Percentiles rank a stretch among this genome's conserved stretches.
phyloP scores from a whole-genome alignment of 192 early-diverging fungal genomes.

The Rhizoclosmatium sp. region DNA sequence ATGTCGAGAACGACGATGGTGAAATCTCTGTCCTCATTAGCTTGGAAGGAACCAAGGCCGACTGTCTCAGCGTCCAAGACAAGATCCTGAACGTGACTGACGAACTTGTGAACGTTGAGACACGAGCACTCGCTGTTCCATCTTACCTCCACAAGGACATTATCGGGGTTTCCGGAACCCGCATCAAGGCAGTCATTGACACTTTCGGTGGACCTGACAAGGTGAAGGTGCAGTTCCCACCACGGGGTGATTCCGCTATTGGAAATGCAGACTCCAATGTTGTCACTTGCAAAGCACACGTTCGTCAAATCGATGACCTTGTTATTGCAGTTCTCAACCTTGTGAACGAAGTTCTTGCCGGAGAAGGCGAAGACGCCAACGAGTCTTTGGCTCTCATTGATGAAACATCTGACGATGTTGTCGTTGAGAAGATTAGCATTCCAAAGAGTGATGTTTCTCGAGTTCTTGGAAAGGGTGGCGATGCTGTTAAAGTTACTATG shows the following conservation, averaged over 20 bases:
- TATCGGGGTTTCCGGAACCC: conserved; percentile 80
- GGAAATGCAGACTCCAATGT: conserved; percentile 39
- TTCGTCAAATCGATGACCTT: conserved; percentile 31
- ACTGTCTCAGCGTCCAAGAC: conserved; percentile 46
- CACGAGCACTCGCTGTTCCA: conserved; percentile 70
- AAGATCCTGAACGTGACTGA: conserved; percentile 53
- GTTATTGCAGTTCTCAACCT: conserved; percentile 36
- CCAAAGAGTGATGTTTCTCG: conserved; percentile 49
- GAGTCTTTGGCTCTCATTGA: conserved; percentile 8
- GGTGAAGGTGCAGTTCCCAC: conserved; percentile 58
- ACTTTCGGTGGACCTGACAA: conserved; percentile 54
- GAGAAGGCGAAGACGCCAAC: background rate
- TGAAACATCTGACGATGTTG: conserved; percentile 6
- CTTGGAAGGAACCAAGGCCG: conserved; percentile 52
- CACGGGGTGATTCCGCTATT: conserved; percentile 35
- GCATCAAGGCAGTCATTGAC: conserved; percentile 73
- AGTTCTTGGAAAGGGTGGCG: conserved; percentile 45
- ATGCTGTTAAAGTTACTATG: conserved; percentile 50
- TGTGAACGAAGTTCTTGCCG: conserved; percentile 40
- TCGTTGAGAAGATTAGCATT: conserved; percentile 27
- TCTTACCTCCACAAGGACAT: conserved; percentile 77
- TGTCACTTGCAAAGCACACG: conserved; percentile 47
- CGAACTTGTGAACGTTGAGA: conserved; percentile 68
- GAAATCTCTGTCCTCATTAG: conserved; percentile 46
- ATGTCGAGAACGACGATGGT: conserved; percentile 47